phyloP scores from a whole-genome alignment of 176 grass and related monocot species.

The Oryza glumipatula region DNA sequence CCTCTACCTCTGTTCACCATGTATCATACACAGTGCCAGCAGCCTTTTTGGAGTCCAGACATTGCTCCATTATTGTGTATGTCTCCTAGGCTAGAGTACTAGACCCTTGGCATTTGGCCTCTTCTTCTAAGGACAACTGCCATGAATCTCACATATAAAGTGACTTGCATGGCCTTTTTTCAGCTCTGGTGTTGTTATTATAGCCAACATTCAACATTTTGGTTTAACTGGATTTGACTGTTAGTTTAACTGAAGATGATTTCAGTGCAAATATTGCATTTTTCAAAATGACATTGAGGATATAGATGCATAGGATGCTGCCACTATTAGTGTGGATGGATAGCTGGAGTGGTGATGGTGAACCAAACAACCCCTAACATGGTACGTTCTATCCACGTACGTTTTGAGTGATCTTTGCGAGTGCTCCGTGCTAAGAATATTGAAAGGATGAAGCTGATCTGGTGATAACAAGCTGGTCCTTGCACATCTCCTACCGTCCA shows the following conservation, averaged over 20 bases:
- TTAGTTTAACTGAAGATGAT: not conserved
- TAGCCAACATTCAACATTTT: not conserved
- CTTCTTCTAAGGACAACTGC: conserved; percentile 2
- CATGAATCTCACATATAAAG: not conserved
- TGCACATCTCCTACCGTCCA: not conserved
- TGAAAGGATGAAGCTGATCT: not conserved
- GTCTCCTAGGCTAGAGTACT: conserved; percentile 25
- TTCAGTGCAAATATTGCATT: not conserved
- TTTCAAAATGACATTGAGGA: not conserved
- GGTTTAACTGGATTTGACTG: not conserved
- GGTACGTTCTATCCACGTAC: not conserved
- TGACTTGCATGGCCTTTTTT: not conserved
- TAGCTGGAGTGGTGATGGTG: no score
- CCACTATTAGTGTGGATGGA: not conserved
- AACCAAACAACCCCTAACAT: not conserved
- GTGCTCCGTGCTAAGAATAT: not conserved
- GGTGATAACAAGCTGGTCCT: not conserved
- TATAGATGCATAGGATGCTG: not conserved
- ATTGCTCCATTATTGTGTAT: conserved; percentile 35
- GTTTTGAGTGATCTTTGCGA: not conserved
- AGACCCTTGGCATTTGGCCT: not conserved
- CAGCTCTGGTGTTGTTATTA: not conserved
- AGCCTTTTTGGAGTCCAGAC: conserved; percentile 43
- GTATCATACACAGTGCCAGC: conserved; percentile 24
- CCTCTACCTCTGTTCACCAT: conserved; percentile 2